Percentiles rank a stretch among this genome's conserved stretches.
Evolutionary conservation across 2,329 filamentous ascomycete species (phyloP).

Genomic region (Cladophialophora yegresii): DNA sequence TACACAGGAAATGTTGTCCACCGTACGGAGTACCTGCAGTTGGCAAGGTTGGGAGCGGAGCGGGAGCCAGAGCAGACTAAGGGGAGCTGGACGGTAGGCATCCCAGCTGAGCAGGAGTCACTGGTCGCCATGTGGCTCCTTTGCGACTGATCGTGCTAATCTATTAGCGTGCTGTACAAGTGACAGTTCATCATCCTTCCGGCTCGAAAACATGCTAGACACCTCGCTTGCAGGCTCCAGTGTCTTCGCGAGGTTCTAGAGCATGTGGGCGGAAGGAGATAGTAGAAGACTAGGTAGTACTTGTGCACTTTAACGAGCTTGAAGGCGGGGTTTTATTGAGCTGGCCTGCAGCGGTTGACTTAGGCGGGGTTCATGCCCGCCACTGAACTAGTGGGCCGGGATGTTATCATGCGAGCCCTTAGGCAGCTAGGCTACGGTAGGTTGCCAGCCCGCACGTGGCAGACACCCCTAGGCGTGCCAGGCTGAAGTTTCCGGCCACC

Average conservation of each 20-base stretch:
- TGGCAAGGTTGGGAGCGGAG: not conserved
- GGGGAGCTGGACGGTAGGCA: too few species aligned
- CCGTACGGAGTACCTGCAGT: not conserved
- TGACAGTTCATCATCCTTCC: not conserved
- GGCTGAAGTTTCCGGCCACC: not conserved
- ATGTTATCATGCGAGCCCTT: not conserved
- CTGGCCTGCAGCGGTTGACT: not conserved
- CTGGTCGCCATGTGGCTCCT: not conserved
- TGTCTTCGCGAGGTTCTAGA: not conserved
- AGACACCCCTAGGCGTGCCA: not conserved
- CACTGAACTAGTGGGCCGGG: too few species aligned
- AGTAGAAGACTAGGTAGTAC: not conserved
- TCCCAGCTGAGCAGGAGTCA: too few species aligned
- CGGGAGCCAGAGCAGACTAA: too few species aligned
- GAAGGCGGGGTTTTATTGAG: not conserved
- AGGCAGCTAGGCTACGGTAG: not conserved
- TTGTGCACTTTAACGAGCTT: not conserved
- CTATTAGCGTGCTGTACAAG: too few species aligned
- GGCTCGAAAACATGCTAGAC: not conserved
- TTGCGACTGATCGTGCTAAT: too few species aligned
- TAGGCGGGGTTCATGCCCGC: not conserved
- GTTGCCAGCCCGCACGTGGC: not conserved
- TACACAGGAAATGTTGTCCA: not conserved
- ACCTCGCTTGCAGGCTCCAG: not conserved
- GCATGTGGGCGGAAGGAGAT: not conserved